Base-by-base conservation (phyloP, 1,139 yeast genomes). In the Hyphopichia pseudoburtonii region DNA sequence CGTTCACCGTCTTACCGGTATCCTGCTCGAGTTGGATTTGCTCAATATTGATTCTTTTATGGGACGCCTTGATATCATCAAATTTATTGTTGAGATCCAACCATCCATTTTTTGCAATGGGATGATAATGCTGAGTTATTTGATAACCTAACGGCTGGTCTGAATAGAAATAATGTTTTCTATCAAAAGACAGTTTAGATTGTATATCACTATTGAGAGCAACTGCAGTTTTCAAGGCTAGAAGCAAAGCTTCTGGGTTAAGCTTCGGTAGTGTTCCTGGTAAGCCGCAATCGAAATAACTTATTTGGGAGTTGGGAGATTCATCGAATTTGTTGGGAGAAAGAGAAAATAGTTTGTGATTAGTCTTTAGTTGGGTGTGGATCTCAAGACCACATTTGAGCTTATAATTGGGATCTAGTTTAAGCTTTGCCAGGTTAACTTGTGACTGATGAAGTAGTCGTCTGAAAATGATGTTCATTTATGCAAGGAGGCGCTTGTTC, bases 131-230 rank as follows among this genome's bases (percentile, higher is more conserved):
- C 62, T 92, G 99, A 0, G 99, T 92, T 39, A 92, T 83, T 56
- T 92, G 99, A 58, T 89, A 92, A 0, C 99, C 99, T 37, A 86
- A 65, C 0, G 98, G 98, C 59, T 92, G 97, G 58, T 92, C 99
- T 1, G 94, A 94, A 56, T 92, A 92, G 58, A 92, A 90, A 59
- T 92, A 92, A 58, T 92, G 99, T 57, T 92, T 92, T 45, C 99
- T 68, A 56, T 92, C 99, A 57, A 92, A 92, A 2, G 82, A 66
- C 0, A 92, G 84, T 9, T 56, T 48, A 0, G 61, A 46, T 42
- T 79, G 78, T 15, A 92, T 73, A 0, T 70, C 59, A 44, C 90
- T 78, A 32, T 82, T 71, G 36, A 90, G 62, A 0, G 95, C 88
- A 2, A 77, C 64, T 0, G 95, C 90, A 0, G 95, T 79, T 47